Conservation (phyloP, 2,329 filamentous ascomycete species). For the Phialocephala subalpina region DNA sequence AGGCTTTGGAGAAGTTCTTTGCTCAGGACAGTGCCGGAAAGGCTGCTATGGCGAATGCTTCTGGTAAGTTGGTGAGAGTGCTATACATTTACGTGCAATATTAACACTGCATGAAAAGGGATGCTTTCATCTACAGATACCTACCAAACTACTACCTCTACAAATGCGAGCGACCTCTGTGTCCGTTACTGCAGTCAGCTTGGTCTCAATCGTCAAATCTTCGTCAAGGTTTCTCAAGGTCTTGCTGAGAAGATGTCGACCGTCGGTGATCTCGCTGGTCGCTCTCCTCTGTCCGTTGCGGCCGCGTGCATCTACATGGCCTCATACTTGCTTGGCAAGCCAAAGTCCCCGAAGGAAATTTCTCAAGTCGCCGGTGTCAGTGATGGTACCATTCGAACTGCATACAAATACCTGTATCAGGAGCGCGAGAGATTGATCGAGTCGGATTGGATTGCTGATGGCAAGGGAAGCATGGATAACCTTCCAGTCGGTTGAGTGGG, state of each 20-base stretch:
- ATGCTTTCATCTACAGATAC: conserved; percentile 52
- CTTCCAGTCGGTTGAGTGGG: conserved; percentile 60
- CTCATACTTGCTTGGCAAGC: conserved; percentile 82
- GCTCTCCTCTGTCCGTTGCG: conserved; percentile 92
- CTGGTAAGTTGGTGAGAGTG: conserved; percentile 56
- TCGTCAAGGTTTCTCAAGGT: conserved; percentile 81
- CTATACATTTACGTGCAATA: conserved; percentile 35
- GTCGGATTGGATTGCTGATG: conserved; percentile 76
- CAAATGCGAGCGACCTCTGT: conserved; percentile 84
- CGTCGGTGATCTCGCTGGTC: conserved; percentile 82
- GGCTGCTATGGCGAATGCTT: conserved; percentile 53
- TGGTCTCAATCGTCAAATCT: conserved; percentile 72
- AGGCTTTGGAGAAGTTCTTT: conserved; percentile 88
- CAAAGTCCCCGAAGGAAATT: conserved; percentile 86
- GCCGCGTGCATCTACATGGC: conserved; percentile 98
- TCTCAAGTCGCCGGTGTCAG: conserved; percentile 86
- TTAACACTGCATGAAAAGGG: conserved; percentile 43
- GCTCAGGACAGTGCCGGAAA: conserved; percentile 73
- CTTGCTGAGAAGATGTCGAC: conserved; percentile 81
- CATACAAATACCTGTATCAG: conserved; percentile 87
- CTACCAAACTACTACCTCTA: conserved; percentile 79
- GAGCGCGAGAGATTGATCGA: conserved; percentile 79
- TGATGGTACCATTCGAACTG: conserved; percentile 95
- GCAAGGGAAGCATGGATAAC: conserved; percentile 73
- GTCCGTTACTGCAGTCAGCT: conserved; percentile 90